Conservation (phyloP, 352 stramenopile genomes). For the Pythium rishiriense region DNA sequence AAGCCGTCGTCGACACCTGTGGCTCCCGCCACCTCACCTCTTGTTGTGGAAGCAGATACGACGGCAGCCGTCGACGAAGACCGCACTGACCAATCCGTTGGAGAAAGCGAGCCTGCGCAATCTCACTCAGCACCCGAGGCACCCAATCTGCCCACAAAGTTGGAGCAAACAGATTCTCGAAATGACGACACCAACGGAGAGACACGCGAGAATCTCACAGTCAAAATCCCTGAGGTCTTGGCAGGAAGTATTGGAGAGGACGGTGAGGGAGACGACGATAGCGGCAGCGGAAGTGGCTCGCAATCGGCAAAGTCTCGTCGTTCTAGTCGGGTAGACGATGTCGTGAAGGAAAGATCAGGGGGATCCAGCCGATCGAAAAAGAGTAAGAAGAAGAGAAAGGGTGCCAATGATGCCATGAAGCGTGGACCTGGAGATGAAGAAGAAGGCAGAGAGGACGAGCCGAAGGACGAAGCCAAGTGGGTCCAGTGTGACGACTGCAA, state of each 20-base stretch:
- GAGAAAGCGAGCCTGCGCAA: not conserved
- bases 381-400: constrained; percentile 33
- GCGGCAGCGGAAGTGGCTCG: constrained; percentile 17
- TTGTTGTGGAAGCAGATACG: too few relatives aligned
- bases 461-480: constrained; percentile 85
- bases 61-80: too few relatives aligned
- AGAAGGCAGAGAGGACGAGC: constrained; percentile 30
- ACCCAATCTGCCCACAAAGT: not conserved
- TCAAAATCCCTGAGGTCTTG: constrained; percentile 7
- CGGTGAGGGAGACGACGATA: constrained; percentile 11
- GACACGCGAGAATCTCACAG: not conserved
- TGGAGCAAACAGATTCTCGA: not conserved
- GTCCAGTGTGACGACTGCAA: constrained; percentile 96
- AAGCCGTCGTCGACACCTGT: not conserved
- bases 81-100: too few relatives aligned
- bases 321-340: constrained; percentile 5
- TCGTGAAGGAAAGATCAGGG: constrained; percentile 13
- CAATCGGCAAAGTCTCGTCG: constrained; percentile 7
- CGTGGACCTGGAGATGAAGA: constrained; percentile 29
- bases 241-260: not conserved
- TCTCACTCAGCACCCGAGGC: not conserved
- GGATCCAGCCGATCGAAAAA: constrained; percentile 22
- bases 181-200: not conserved
- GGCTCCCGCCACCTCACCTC: too few relatives aligned
- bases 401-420: constrained; percentile 16